These are phyloP conservation scores for Apiospora pterosperma DNA, from an alignment of 2,329 filamentous ascomycete genomes.

Conservation along the genomic window DNA sequence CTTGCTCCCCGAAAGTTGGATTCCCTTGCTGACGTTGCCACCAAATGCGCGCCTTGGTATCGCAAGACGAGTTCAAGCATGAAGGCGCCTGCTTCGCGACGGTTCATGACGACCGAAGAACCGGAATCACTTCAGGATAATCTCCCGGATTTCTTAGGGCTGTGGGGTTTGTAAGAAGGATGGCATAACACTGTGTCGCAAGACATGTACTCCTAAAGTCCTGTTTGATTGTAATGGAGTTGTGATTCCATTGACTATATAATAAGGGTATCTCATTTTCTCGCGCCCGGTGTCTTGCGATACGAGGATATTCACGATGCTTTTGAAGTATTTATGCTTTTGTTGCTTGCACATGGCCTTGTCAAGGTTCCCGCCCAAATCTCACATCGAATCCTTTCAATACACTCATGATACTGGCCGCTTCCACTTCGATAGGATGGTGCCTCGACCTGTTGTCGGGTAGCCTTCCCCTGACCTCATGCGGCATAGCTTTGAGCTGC, in stretches of 20 bases:
- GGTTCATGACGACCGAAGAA: no score
- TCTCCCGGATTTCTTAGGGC: neutral
- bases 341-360: slow-evolving; percentile 14
- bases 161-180: neutral
- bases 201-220: neutral
- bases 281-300: neutral
- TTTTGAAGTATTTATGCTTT: neutral
- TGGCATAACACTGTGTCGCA: neutral
- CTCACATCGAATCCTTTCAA: slow-evolving; percentile 75
- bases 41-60: neutral
- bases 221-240: neutral
- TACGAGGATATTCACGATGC: neutral
- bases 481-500: slow-evolving; percentile 61
- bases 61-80: neutral
- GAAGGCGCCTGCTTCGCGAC: no score
- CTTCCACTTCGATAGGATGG: slow-evolving; percentile 70
- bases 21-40: neutral
- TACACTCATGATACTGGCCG: slow-evolving; percentile 83
- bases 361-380: slow-evolving; percentile 50
- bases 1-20: neutral
- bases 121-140: neutral
- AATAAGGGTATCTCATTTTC: neutral
- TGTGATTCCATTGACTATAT: neutral
- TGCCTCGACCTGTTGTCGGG: slow-evolving; percentile 20
- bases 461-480: slow-evolving; percentile 8